Percentiles rank a stretch among this genome's conserved stretches.
Evolutionary conservation across 768 basidiomycete genomes (phyloP).

Genomic region (Pholiota conissans): DNA sequence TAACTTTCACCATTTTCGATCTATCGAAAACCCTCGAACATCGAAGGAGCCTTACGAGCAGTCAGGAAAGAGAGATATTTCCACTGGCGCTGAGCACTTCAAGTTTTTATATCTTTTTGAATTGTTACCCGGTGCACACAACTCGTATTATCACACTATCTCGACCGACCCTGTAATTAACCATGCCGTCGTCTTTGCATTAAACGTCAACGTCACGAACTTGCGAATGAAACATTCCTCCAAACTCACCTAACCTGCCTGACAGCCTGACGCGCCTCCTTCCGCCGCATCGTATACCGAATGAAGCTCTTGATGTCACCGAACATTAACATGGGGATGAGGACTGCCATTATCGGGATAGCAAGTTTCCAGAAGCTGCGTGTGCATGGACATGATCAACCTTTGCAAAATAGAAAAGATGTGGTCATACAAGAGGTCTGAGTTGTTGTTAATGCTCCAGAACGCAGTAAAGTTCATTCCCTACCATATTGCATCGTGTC

Average conservation of each 20-base stretch:
- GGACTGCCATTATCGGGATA: slow-evolving; percentile 56
- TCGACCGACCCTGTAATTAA: background rate
- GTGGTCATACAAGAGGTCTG: slow-evolving; percentile 46
- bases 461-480: slow-evolving; percentile 69
- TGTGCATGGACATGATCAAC: too few species aligned
- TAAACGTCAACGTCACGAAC: background rate
- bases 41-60: too few species aligned
- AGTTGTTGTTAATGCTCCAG: slow-evolving; percentile 44
- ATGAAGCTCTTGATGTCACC: slow-evolving; percentile 47
- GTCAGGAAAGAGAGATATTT: too few species aligned
- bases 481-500: slow-evolving; percentile 28
- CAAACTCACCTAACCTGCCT: background rate
- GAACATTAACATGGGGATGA: slow-evolving; percentile 57
- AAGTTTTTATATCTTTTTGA: too few species aligned
- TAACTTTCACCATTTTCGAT: too few species aligned
- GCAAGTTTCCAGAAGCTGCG: slow-evolving; percentile 76
- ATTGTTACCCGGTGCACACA: too few species aligned
- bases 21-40: too few species aligned
- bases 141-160: too few species aligned
- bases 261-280: slow-evolving; percentile 3
- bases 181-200: background rate
- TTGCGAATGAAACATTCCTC: background rate
- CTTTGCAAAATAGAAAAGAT: too few species aligned
- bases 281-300: slow-evolving; percentile 48
- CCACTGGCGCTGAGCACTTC: too few species aligned